These are phyloP conservation scores for Syzygium grande DNA, from an alignment of 345 rosid genomes.

Conservation along the genomic window DNA sequence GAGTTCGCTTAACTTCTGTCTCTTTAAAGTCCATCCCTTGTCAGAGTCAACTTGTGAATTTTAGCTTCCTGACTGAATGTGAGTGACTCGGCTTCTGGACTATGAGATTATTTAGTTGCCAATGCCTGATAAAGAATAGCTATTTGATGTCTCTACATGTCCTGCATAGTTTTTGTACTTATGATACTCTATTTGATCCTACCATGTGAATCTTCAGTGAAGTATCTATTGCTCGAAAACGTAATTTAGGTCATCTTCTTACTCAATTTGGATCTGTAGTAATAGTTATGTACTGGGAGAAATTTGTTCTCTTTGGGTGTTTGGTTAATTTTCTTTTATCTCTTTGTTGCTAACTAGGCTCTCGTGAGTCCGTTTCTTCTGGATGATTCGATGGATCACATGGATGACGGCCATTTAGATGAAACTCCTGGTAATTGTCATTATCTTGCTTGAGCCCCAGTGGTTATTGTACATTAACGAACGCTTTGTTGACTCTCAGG, in stretches of 20 bases:
- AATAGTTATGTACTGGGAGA: background rate
- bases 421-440: conserved; percentile 34
- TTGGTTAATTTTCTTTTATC: background rate
- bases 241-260: background rate
- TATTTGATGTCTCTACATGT: background rate
- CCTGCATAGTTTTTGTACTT: background rate
- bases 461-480: background rate
- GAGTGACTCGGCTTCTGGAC: background rate
- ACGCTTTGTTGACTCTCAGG: conserved; percentile 9
- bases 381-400: conserved; percentile 44
- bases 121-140: background rate
- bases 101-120: background rate
- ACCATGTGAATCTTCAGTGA: background rate
- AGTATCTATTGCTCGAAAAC: background rate
- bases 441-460: background rate
- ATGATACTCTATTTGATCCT: background rate
- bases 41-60: background rate
- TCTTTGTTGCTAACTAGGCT: conserved; percentile 38
- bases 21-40: background rate
- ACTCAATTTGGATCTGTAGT: background rate
- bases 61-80: background rate
- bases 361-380: conserved; percentile 76
- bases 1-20: background rate
- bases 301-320: background rate
- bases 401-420: conserved; percentile 15